Evolutionary conservation across 2,329 filamentous ascomycete genomes (phyloP), one percentile per base, ranked within the genome.

Genomic region (Raffaelea deltoideospora): DNA sequence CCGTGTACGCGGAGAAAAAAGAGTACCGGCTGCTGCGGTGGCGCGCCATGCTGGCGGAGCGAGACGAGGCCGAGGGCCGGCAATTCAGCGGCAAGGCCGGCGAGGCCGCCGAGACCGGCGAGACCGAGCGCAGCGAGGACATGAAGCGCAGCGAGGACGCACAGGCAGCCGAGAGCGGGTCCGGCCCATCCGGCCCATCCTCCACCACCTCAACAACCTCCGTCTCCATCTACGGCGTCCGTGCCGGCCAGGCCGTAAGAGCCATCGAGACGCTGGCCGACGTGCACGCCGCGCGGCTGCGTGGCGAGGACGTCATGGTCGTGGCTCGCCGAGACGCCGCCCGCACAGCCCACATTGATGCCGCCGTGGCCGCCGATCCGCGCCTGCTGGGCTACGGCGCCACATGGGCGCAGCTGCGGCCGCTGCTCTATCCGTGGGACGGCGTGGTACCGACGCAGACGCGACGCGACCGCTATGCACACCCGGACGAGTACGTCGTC

Each of bases 211-310:
- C 79, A 39, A 63, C 59, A 3, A 39, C 49, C 8, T 61, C 60
- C 2, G 63, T 67, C 5, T 56, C 58, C 17, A 59, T 71, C 43
- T 71, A 63, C 57, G 60, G 59, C 7, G 73, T 83, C 2, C 78
- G 82, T 51, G 82, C 82, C 53, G 41, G 43, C 27, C 29, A 21
- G 20, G 35, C 41, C 17, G 32, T 32, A 10, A 35, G 37, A 21
- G 72, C 67, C 5, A 26, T 45, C 30, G 34, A 40, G 28, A 34
- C 37, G 15, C 43, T 47, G 14, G 41, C 36, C 19, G 45, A 47
- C 17, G 45, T 47, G 26, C 41, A 45, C 36, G 19, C 24, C 23
- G 33, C 31, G 17, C 41, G 41, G 3, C 27, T 45, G 27, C 37
- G 39, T 15, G 35, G 36, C 26, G 40, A 43, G 8, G 43, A 45